A percentile compares a stretch with the other conserved stretches of the same genome.
These are phyloP conservation scores for Xylaria nigripes DNA, from an alignment of 495 filamentous ascomycete species.

Conservation along the genomic window DNA sequence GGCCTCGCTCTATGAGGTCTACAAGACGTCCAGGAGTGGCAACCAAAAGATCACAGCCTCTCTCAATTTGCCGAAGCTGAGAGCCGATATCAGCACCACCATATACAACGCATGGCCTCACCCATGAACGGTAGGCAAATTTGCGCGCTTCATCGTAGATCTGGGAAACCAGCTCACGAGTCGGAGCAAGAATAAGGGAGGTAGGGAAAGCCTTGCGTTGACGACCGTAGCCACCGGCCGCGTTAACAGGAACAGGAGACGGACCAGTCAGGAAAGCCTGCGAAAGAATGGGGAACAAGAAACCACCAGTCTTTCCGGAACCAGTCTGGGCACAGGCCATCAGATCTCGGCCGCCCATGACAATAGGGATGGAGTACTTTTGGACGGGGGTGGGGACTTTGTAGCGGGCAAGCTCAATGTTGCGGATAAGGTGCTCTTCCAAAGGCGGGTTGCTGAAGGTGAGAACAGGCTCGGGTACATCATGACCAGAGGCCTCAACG, in stretches of 20 bases:
- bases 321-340: conserved; percentile 99
- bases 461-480: conserved; percentile 86
- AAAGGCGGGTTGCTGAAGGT: conserved; percentile 89
- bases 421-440: conserved; percentile 80
- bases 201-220: conserved; percentile 96
- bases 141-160: conserved; percentile 97
- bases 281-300: conserved; percentile 95
- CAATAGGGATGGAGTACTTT: conserved; percentile 96
- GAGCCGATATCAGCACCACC: conserved; percentile 97
- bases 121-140: conserved; percentile 98
- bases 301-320: conserved; percentile 98
- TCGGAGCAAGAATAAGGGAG: conserved; percentile 89
- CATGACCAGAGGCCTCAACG: conserved; percentile 89
- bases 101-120: conserved; percentile 95
- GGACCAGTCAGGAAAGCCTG: conserved; percentile 89
- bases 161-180: conserved; percentile 95
- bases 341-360: conserved; percentile 90
- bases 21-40: conserved; percentile 95
- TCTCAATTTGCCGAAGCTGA: conserved; percentile 94
- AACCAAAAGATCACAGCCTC: conserved; percentile 93
- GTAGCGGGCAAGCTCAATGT: conserved; percentile 90
- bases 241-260: conserved; percentile 52
- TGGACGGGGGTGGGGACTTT: conserved; percentile 92
- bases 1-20: conserved; percentile 95
- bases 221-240: conserved; percentile 60